Base-by-base conservation (phyloP, 352 stramenopile species). In the Globisporangium spinosum region DNA sequence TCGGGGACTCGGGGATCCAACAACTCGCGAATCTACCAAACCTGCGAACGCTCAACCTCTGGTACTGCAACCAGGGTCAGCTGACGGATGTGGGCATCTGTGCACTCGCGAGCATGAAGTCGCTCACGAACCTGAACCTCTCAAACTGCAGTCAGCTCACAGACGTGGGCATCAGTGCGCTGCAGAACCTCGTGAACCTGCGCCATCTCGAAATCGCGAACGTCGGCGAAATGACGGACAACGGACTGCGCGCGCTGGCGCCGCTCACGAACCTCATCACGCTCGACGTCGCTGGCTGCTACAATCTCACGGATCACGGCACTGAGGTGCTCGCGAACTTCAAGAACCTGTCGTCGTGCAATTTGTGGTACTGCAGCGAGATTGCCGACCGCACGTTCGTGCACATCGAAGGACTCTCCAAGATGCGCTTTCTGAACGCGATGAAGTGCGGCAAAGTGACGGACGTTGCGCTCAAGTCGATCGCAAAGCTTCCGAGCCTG, bases 381-480 rank as follows among this genome's bases (percentile, higher is more conserved):
- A 83, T 94, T n/a, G 72, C 73, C 10, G 82, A 89, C 60, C 63
- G 68, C 4, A 91, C 86, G 27, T 87, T 94, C 23, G 64, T 43
- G 25, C 74, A 91, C 64, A 75, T 94, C 57, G 69, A 81, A 45
- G 47, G 64, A 23, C 73, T 90, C 1, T 70, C 65, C 8, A 85
- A 86, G 47, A 81, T 91, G 75, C 79, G 78, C 13, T 90, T 89
- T 58, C 49, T 94, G n/a, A 94, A 94, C 61, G 73, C 79, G 9
- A 94, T 94, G 85, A 94, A 94, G 58, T 91, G 84, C 58, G 80
- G 82, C 64, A 91, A 89, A 71, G 65, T 91, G 38, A 90, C 82
- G 2, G 74, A 94, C 69, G 58, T 29, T 7, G 82, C 75, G 12
- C 57, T 92, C 13, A 29, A 34, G 2, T 87, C 82, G 9, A 84